Evolutionary conservation across 139 green algal genomes (phyloP), one percentile per base, ranked within the genome.

Genomic region (Picochlorum costavermella): DNA sequence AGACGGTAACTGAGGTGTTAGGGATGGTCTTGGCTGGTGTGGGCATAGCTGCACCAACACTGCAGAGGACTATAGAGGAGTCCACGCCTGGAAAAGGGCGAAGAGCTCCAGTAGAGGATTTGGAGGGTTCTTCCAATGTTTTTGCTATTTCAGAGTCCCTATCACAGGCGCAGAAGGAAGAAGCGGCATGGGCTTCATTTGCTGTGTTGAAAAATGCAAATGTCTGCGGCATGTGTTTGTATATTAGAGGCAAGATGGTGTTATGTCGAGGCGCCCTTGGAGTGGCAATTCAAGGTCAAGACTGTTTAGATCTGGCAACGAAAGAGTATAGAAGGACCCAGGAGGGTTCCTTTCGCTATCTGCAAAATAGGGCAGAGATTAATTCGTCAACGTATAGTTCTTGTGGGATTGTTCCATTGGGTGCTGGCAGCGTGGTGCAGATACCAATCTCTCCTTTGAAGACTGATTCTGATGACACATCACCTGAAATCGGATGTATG

Each of bases 141-240:
- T 91, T 94, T 66, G 69, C 62, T 12, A 37, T 88, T n/a, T 59
- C 37, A 5, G 36, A 53, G 25, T 46, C 26, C 11, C 23, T 78
- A 3, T 25, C 50, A 20, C 60, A 82, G 1, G 37, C n/a, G 1
- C 11, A 26, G 4, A 69, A 71, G 44, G 80, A 90, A 81, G 85
- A 95, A 65, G 76, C 92, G 31, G 88, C 87, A 0, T 95, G 86
- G 87, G 64, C 79, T 0, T 92, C 88, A 0, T 92, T 84, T 66
- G 75, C 84, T 6, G 70, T 94, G 56, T 64, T 95, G 23, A 81
- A 81, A 36, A 95, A 95, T 75, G 87, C 84, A 40, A 96, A 95
- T 74, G 81, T 64, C 33, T 89, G 81, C 51, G 80, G 82, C 1
- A 60, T 94, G 55, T n/a, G 85, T 13, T 26, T 91, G 37, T 33